These are phyloP conservation scores for Trichoderma oligosporum DNA, from an alignment of 2,329 filamentous ascomycete genomes.

Conservation along the genomic window DNA sequence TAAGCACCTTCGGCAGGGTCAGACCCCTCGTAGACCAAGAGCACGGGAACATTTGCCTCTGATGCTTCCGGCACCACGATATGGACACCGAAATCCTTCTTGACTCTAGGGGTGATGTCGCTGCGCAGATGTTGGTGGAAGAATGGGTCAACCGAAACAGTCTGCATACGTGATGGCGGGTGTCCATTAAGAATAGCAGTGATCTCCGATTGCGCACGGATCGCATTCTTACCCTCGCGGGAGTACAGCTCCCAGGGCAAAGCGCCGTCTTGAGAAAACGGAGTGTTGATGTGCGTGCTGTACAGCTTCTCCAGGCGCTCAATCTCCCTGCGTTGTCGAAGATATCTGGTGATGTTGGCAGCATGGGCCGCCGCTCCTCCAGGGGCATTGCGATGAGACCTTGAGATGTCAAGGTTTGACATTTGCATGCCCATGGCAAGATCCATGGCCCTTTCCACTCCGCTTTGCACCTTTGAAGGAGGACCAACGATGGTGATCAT, in stretches of 20 bases:
- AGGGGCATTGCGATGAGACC: constrained; percentile 71
- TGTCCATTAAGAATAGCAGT: constrained; percentile 69
- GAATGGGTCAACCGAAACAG: constrained; percentile 69
- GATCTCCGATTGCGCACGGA: constrained; percentile 72
- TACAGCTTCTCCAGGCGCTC: constrained; percentile 76
- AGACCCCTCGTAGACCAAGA: constrained; percentile 73
- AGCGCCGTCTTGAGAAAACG: constrained; percentile 63
- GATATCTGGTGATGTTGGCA: constrained; percentile 80
- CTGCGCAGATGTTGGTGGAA: constrained; percentile 70
- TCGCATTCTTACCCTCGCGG: constrained; percentile 76
- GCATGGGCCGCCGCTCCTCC: constrained; percentile 74
- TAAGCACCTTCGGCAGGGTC: constrained; percentile 45
- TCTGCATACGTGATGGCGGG: constrained; percentile 66
- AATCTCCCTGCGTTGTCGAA: constrained; percentile 77
- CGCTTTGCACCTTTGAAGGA: constrained; percentile 65
- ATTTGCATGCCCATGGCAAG: constrained; percentile 83
- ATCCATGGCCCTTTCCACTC: constrained; percentile 80
- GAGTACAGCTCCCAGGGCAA: constrained; percentile 87
- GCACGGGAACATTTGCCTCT: constrained; percentile 57
- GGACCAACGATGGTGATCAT: constrained; percentile 82
- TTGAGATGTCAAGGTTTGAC: constrained; percentile 75
- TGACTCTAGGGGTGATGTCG: constrained; percentile 59
- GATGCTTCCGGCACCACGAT: constrained; percentile 64
- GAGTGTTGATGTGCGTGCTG: constrained; percentile 82
- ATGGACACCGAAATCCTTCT: constrained; percentile 67